phyloP scores from a whole-genome alignment of 2,329 filamentous ascomycete genomes.

The Diaporthe sp. region DNA sequence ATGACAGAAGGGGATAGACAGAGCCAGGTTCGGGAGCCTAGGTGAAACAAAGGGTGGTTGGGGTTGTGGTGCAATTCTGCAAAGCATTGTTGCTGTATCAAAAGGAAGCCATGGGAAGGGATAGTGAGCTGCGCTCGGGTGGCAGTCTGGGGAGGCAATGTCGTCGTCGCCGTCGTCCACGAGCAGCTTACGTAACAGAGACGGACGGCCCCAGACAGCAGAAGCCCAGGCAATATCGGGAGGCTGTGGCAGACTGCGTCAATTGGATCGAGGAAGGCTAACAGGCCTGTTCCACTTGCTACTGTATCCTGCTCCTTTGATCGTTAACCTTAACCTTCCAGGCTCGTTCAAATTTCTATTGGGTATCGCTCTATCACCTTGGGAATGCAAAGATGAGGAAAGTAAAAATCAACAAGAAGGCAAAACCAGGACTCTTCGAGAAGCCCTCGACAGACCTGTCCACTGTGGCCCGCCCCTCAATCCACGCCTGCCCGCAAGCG shows the following conservation, averaged over 20 bases:
- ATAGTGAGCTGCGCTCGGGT: not conserved
- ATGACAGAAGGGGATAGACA: not conserved
- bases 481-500: slow-evolving; percentile 18
- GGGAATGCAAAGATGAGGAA: not conserved
- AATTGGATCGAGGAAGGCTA: not conserved
- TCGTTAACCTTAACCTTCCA: not conserved
- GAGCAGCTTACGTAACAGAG: slow-evolving; percentile 3
- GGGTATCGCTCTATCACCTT: slow-evolving; percentile 30
- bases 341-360: not conserved
- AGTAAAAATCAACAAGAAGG: not conserved
- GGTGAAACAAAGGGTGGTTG: not conserved
- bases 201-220: not conserved
- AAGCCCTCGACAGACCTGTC: not conserved
- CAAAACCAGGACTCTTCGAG: not conserved
- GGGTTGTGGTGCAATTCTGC: no score
- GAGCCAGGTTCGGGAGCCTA: no score
- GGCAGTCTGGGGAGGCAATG: not conserved
- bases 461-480: not conserved
- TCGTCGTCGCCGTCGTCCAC: not conserved
- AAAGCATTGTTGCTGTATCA: not conserved
- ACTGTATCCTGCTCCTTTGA: not conserved
- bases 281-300: not conserved
- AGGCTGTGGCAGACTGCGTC: not conserved
- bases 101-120: not conserved
- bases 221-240: not conserved